Conservation (phyloP, 176 grass and related monocot species). For the Hordeum marinum region DNA sequence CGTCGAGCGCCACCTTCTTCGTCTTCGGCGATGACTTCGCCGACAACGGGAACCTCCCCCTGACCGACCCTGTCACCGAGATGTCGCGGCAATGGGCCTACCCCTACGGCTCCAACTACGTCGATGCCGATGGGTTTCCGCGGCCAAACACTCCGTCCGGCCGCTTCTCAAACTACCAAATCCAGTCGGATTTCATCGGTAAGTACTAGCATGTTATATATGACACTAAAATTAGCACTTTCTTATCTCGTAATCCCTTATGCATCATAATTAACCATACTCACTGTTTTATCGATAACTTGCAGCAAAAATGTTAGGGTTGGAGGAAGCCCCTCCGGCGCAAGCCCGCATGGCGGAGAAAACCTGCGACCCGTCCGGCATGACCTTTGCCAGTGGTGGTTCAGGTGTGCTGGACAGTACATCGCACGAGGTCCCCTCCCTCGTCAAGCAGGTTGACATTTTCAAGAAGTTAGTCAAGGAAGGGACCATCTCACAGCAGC, state of each 20-base stretch:
- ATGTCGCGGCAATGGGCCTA: constrained; percentile 8
- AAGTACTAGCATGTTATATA: too few species aligned
- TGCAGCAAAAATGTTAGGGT: constrained; percentile 21
- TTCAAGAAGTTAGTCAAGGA: not conserved
- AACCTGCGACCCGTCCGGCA: not conserved
- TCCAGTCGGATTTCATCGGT: constrained; percentile 26
- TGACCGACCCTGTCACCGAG: not conserved
- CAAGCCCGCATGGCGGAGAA: not conserved
- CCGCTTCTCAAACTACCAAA: constrained; percentile 25
- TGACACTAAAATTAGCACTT: too few species aligned
- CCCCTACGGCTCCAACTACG: constrained; percentile 14
- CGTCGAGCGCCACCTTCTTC: not conserved
- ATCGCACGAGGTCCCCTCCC: not conserved
- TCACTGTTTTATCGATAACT: not conserved
- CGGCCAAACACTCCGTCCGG: not conserved
- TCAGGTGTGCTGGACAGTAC: constrained; percentile 12
- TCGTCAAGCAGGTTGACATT: not conserved
- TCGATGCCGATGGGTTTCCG: not conserved
- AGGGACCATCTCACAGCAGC: not conserved
- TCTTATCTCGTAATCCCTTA: too few species aligned
- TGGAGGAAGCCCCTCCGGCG: not conserved
- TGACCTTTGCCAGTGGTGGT: constrained; percentile 56
- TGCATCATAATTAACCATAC: not conserved
- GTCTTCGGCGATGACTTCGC: constrained; percentile 29
- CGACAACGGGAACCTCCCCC: constrained; percentile 26